Evolutionary conservation across 306 rosid species (phyloP).

Genomic region (Quercus gilva): DNA sequence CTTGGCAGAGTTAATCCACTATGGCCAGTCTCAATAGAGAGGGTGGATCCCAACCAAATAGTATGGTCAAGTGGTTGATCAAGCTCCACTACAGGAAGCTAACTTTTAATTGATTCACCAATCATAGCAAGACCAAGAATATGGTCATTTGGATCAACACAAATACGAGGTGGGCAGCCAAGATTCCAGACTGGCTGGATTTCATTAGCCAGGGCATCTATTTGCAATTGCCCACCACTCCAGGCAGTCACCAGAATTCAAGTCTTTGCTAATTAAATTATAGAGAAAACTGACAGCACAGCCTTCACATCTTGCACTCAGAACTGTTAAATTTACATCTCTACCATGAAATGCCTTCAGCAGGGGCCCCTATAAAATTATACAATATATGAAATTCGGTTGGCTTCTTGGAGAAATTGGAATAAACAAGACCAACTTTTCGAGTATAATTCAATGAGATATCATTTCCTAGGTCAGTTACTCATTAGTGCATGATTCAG

Average conservation of each 20-base stretch:
- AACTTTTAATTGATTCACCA: constrained; percentile 54
- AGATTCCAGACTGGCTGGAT: constrained; percentile 86
- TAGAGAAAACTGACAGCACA: constrained; percentile 74
- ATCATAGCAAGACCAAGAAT: constrained; percentile 93
- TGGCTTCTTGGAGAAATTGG: constrained; percentile 7
- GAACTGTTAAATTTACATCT: constrained; percentile 53
- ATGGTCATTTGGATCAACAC: constrained; percentile 61
- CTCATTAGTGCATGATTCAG: neutral
- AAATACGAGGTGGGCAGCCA: constrained; percentile 73
- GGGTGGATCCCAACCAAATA: constrained; percentile 83
- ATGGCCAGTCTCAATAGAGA: constrained; percentile 82
- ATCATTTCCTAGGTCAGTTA: neutral
- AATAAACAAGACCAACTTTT: constrained; percentile 4
- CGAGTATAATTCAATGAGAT: neutral
- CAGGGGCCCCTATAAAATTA: constrained; percentile 73
- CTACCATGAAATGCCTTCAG: constrained; percentile 59
- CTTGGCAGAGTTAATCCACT: constrained; percentile 85
- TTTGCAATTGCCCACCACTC: constrained; percentile 93
- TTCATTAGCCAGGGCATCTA: constrained; percentile 95
- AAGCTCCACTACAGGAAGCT: constrained; percentile 37
- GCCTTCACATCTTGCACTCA: constrained; percentile 81
- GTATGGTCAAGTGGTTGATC: constrained; percentile 60
- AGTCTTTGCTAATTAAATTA: constrained; percentile 75
- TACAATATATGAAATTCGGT: constrained; percentile 11
- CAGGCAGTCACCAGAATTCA: constrained; percentile 81